Evolutionary conservation across 2,329 filamentous ascomycete species (phyloP), one percentile per base, ranked within the genome.

Genomic region (Cadophora sp.): DNA sequence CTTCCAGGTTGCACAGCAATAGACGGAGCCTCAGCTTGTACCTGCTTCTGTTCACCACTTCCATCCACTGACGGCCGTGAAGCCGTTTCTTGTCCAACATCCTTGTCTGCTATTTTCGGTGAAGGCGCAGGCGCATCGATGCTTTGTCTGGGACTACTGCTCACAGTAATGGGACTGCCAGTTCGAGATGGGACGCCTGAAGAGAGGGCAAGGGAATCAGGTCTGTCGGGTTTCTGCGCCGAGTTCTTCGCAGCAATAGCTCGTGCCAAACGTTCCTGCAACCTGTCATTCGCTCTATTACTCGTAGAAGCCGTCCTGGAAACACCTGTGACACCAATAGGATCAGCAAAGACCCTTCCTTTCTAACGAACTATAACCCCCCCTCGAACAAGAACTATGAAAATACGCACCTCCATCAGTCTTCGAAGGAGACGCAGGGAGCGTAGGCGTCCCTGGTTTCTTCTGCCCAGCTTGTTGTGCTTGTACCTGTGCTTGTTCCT

Each of bases 181-280:
- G 83, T 80, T 61, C 85, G 79, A n/a, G 85, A 85, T 8, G 74
- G 75, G 5, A 83, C 79, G 24, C 81, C 73, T 39, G 81, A 83
- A 56, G 83, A 84, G 8, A 83, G 81, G 80, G 82, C 62, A 81
- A 84, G 20, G 81, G 82, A 69, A 81, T 79, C 64, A 79, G 82
- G 24, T 79, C 81, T 71, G 33, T 81, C 82, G 36, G 82, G 76
- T 63, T 81, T 83, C 47, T 79, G 73, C 48, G 71, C 77, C 2
- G 81, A 77, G 66, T 84, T 86, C 75, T 91, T 93, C 67, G 90
- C 90, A 3, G 90, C 93, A 74, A 97, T 88, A 36, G 94, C 96
- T 76, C 93, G 92, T 36, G 95, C 95, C 68, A 99, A 84, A 69
- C 94, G 87, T 77, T 97, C 94, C 77, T 97, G 94, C 51, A 99